Percentiles rank a stretch among this genome's conserved stretches.
Conservation (phyloP, 2,329 filamentous ascomycete genomes). For the Sclerotinia sclerotiorum region DNA sequence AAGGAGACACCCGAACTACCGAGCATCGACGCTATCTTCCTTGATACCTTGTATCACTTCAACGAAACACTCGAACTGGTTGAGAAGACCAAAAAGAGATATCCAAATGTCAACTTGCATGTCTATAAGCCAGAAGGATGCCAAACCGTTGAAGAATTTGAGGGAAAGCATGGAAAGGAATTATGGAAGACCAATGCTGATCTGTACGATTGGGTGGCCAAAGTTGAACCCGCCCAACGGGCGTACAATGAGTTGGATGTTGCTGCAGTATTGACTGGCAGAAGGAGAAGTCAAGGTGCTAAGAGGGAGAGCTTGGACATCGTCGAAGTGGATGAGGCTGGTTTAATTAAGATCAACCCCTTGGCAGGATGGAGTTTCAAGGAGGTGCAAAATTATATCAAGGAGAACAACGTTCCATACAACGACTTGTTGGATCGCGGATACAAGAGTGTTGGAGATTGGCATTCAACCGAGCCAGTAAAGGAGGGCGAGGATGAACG, state of each 20-base stretch:
- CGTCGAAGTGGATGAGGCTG: slow-evolving; percentile 84
- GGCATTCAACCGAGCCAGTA: slow-evolving; percentile 93
- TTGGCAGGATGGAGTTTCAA: slow-evolving; percentile 91
- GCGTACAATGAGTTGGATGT: slow-evolving; percentile 87
- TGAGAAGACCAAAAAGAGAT: slow-evolving; percentile 70
- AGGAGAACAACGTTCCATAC: slow-evolving; percentile 85
- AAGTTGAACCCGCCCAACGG: slow-evolving; percentile 93
- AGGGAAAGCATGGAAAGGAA: slow-evolving; percentile 74
- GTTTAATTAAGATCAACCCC: slow-evolving; percentile 96
- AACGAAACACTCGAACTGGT: slow-evolving; percentile 72
- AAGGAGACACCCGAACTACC: slow-evolving; percentile 59
- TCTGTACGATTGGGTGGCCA: slow-evolving; percentile 94
- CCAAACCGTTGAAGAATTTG: slow-evolving; percentile 74
- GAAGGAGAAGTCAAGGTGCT: slow-evolving; percentile 87
- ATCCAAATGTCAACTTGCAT: slow-evolving; percentile 79
- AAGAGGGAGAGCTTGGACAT: slow-evolving; percentile 88
- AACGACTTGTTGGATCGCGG: slow-evolving; percentile 86
- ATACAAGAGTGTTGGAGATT: slow-evolving; percentile 99
- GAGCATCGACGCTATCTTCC: slow-evolving; percentile 70
- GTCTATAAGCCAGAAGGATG: slow-evolving; percentile 83
- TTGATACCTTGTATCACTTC: slow-evolving; percentile 84
- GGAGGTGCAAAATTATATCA: slow-evolving; percentile 85
- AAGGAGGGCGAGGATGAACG: slow-evolving; percentile 92
- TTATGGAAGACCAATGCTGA: slow-evolving; percentile 85
- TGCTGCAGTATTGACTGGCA: slow-evolving; percentile 87